Conservation (phyloP, 148 eudicot species). For the Arctostaphylos glauca region DNA sequence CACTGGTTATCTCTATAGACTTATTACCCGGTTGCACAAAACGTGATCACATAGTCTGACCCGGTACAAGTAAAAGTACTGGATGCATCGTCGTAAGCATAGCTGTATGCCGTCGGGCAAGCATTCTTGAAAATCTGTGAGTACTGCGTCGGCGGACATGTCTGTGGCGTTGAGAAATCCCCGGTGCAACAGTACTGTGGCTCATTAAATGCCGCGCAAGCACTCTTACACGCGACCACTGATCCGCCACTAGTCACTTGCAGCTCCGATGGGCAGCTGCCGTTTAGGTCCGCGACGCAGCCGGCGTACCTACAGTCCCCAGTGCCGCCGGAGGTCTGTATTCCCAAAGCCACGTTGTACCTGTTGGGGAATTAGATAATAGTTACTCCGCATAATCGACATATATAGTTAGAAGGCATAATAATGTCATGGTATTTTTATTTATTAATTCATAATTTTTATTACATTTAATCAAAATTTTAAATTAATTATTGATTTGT, state of each 20-base stretch:
- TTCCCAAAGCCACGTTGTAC: constrained; percentile 53
- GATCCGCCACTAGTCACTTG: constrained; percentile 32
- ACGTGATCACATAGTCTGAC: constrained; percentile 65
- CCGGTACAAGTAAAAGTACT: constrained; percentile 80
- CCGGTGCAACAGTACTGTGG: constrained; percentile 78
- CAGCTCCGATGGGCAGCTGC: constrained; percentile 52
- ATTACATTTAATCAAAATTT: no score
- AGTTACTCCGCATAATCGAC: no score
- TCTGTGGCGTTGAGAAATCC: constrained; percentile 46
- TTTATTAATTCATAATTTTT: no score
- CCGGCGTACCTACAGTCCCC: constrained; percentile 69
- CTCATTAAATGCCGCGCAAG: constrained; percentile 55
- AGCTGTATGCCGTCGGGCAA: constrained; percentile 78
- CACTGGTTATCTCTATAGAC: background rate
- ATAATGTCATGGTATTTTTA: no score
- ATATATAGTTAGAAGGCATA: no score
- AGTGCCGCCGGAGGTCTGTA: constrained; percentile 36
- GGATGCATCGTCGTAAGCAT: constrained; percentile 82
- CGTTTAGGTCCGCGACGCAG: constrained; percentile 58
- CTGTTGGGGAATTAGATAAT: no score
- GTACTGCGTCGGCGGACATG: constrained; percentile 41
- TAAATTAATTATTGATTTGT: no score
- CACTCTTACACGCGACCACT: constrained; percentile 74
- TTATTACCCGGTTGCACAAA: constrained; percentile 41
- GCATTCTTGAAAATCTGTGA: constrained; percentile 54